Conservation (phyloP, 306 rosid species). For the Sicyos baderoa region DNA sequence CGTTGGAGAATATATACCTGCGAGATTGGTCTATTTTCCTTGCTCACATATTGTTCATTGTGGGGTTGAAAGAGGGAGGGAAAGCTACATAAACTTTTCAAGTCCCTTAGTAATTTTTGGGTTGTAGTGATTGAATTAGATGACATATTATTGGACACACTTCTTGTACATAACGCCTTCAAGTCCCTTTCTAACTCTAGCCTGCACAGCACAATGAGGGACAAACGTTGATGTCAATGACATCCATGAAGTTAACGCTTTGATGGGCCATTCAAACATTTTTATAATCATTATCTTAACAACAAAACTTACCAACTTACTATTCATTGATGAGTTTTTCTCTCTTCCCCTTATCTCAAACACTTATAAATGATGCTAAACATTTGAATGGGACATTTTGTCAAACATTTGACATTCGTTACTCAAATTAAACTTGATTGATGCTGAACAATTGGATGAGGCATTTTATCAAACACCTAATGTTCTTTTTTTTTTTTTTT, state of each 20-base stretch:
- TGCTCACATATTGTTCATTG: too few relatives aligned
- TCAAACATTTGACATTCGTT: neutral
- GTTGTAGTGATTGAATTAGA: neutral
- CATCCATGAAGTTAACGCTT: constrained; percentile 10
- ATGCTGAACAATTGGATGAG: neutral
- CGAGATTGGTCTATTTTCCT: neutral
- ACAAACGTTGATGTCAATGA: constrained; percentile 11
- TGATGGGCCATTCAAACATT: neutral
- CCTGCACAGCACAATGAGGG: neutral
- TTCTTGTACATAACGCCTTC: neutral
- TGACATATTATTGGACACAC: neutral
- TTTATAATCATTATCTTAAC: too few relatives aligned
- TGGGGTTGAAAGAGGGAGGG: neutral
- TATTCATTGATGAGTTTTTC: too few relatives aligned
- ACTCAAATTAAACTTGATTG: neutral
- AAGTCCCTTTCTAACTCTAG: constrained; percentile 12
- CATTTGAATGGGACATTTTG: constrained; percentile 4
- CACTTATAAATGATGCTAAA: neutral
- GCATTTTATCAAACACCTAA: neutral
- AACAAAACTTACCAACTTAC: too few relatives aligned
- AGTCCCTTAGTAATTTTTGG: neutral
- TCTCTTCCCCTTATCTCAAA: too few relatives aligned
- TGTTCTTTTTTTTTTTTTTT: neutral
- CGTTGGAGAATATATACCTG: constrained; percentile 42
- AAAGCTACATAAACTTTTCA: neutral